Percentiles rank a stretch among this genome's conserved stretches.
These are phyloP conservation scores for Talaromyces adpressus DNA, from an alignment of 495 filamentous ascomycete genomes.

Conservation along the genomic window DNA sequence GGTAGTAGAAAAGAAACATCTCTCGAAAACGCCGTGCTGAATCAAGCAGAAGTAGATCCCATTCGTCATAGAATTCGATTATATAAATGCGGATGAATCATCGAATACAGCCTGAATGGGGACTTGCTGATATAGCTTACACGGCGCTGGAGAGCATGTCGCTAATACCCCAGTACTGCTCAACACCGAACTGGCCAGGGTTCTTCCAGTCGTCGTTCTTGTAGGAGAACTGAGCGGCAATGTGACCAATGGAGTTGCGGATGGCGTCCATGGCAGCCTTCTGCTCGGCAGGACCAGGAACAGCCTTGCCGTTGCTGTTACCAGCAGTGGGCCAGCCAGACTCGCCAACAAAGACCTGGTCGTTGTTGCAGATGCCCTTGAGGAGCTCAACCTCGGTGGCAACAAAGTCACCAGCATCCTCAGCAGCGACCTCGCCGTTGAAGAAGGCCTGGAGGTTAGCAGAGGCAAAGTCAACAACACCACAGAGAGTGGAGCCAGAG, in stretches of 20 bases:
- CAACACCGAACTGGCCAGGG: slow-evolving; percentile 60
- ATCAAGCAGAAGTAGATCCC: background rate
- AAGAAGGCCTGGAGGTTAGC: slow-evolving; percentile 93
- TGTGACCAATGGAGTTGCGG: slow-evolving; percentile 42
- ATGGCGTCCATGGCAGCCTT: slow-evolving; percentile 62
- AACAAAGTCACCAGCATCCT: slow-evolving; percentile 67
- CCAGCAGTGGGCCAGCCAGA: slow-evolving; percentile 82
- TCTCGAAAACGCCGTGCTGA: slow-evolving; percentile 3
- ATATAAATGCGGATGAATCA: background rate
- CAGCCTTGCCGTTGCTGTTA: slow-evolving; percentile 59
- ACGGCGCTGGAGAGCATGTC: background rate
- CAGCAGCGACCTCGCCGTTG: slow-evolving; percentile 57
- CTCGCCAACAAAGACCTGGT: slow-evolving; percentile 68
- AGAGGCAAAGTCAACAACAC: slow-evolving; percentile 67
- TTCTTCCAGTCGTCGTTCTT: slow-evolving; percentile 78
- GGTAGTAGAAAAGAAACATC: slow-evolving; percentile 2
- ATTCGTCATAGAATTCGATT: background rate
- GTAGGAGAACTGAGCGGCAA: slow-evolving; percentile 73
- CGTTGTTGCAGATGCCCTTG: slow-evolving; percentile 55
- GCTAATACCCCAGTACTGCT: slow-evolving; percentile 64
- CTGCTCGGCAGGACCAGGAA: slow-evolving; percentile 64
- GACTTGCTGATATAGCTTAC: slow-evolving; percentile 2
- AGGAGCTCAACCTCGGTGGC: slow-evolving; percentile 57
- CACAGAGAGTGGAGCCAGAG: slow-evolving; percentile 55
- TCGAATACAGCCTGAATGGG: background rate